These are phyloP conservation scores for Quercus wislizeni DNA, from an alignment of 306 rosid species.

Conservation along the genomic window DNA sequence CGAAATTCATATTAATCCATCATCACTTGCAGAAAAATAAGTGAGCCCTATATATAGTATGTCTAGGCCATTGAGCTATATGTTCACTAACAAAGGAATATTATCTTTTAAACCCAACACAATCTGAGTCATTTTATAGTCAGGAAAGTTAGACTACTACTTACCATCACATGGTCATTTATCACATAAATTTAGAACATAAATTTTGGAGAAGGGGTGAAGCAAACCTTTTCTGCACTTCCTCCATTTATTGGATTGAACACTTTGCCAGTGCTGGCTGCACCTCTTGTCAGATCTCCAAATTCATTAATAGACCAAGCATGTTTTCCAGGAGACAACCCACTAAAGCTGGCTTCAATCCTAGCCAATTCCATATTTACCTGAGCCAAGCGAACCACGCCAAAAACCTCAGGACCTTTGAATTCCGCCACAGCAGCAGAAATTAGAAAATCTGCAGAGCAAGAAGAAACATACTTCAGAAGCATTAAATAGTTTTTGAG, in stretches of 20 bases:
- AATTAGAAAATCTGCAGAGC: constrained; percentile 66
- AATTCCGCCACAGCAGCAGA: constrained; percentile 94
- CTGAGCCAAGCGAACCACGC: constrained; percentile 89
- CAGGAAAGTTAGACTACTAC: not conserved
- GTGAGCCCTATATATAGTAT: not conserved
- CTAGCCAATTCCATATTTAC: constrained; percentile 86
- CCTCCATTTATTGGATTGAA: constrained; percentile 40
- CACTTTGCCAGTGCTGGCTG: constrained; percentile 82
- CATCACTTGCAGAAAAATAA: not conserved
- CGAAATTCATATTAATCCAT: not conserved
- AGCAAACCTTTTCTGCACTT: constrained; percentile 51
- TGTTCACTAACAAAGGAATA: not conserved
- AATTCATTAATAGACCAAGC: constrained; percentile 89
- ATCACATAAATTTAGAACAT: not conserved
- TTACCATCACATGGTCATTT: not conserved
- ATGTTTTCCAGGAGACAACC: constrained; percentile 85
- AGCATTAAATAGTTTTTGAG: not conserved
- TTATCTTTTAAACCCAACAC: not conserved
- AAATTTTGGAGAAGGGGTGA: not conserved
- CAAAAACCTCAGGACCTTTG: constrained; percentile 85
- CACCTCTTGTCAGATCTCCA: constrained; percentile 90
- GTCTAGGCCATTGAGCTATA: not conserved
- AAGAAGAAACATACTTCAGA: constrained; percentile 14
- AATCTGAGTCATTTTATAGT: not conserved
- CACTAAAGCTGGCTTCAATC: constrained; percentile 86